Evolutionary conservation across 2,329 filamentous ascomycete genomes (phyloP), one percentile per base, ranked within the genome.

Genomic region (Stylonectria norvegica): DNA sequence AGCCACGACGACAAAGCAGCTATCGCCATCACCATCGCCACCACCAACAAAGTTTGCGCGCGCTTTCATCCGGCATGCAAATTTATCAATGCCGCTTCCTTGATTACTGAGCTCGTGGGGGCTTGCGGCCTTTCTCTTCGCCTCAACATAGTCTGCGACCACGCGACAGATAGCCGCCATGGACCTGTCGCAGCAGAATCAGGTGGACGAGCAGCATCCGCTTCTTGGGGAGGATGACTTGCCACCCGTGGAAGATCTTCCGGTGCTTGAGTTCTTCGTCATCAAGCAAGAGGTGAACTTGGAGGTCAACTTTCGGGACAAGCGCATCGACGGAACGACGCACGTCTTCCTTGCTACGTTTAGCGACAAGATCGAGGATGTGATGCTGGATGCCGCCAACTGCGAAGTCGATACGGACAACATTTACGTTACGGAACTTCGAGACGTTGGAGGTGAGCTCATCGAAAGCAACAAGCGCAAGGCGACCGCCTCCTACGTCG

Each of bases 211-310:
- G 37, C 53, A 45, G 16, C 59, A 62, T 38, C 53, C 60, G 28
- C 52, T n/a, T 64, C 33, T 48, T 61, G 16, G 56, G 20, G 55
- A 61, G 15, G 62, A 64, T 36, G 59, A 57, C 31, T 42, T 65
- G 5, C 56, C 58, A 8, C 61, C 62, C 5, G 50, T 63, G 20
- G 49, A 64, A 35, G 67, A 70, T 44, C 44, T 49, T 7, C 59
- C 63, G 4, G 52, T 68, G 3, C 62, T 65, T 12, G 64, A 68
- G 18, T 71, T 68, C 40, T 70, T 75, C 28, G 69, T 97, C 42
- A 75, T 88, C 39, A 85, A 89, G 66, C 91, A 97, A 67, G 86
- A 87, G 62, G 83, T 98, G 35, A 84, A 89, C 56, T 73, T 98
- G 45, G 90, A 97, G 56, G 74, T 98, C 60, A 86, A 95, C 67